phyloP scores from a whole-genome alignment of 2,329 filamentous ascomycete species.

The Alternaria atra region DNA sequence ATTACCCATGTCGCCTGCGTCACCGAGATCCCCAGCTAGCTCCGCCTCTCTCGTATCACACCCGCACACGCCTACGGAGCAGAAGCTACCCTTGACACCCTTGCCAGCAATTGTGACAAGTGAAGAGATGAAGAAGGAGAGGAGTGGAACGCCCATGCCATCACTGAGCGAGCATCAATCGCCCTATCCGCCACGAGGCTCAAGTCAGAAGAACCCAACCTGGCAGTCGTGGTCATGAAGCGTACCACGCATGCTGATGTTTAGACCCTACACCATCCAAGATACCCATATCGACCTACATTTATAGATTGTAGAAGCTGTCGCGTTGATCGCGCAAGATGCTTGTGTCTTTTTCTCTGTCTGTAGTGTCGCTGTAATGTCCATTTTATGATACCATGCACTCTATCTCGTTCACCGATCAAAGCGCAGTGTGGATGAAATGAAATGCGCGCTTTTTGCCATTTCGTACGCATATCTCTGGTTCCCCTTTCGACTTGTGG shows the following conservation, averaged over 20 bases:
- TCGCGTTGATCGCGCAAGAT: constrained; percentile 2
- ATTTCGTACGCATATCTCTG: background rate
- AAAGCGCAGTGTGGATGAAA: background rate
- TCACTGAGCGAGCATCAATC: background rate
- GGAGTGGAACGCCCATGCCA: background rate
- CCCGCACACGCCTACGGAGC: background rate
- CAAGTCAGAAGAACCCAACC: constrained; percentile 8
- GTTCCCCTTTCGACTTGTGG: background rate
- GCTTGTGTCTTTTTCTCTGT: constrained; percentile 1
- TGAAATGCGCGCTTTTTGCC: background rate
- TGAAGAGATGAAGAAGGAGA: background rate
- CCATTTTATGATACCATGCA: constrained; percentile 4
- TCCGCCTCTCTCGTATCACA: background rate
- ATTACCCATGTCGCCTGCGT: constrained; percentile 17
- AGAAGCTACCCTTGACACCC: background rate
- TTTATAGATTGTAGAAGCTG: background rate
- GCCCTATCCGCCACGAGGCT: constrained; percentile 3
- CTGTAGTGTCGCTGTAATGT: background rate
- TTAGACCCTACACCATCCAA: background rate
- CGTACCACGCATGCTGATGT: background rate
- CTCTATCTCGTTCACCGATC: background rate
- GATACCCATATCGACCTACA: background rate
- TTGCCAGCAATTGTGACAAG: background rate
- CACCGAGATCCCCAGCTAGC: background rate
- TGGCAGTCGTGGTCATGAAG: constrained; percentile 25